Evolutionary conservation across 306 rosid species (phyloP).

Genomic region (Rubus idaeus): DNA sequence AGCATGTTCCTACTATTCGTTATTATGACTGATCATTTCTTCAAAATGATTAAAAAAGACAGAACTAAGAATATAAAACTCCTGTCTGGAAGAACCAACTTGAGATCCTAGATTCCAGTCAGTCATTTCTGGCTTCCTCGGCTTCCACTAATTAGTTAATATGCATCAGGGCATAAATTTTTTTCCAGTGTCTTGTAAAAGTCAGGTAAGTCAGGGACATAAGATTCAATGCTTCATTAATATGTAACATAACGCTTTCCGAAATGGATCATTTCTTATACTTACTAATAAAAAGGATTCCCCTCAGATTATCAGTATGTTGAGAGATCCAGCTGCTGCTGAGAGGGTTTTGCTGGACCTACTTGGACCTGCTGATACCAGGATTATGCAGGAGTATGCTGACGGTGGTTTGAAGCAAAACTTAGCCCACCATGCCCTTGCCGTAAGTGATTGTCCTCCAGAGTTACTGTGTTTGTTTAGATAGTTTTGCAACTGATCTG

Average conservation of each 20-base stretch:
- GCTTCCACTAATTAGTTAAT: neutral
- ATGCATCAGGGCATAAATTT: neutral
- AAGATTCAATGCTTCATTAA: neutral
- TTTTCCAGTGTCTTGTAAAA: neutral
- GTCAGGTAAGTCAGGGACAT: neutral
- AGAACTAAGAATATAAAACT: neutral
- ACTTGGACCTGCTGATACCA: slow-evolving; percentile 9
- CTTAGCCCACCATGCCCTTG: slow-evolving; percentile 11
- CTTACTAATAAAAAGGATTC: neutral
- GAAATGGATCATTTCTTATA: neutral
- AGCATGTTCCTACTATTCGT: neutral
- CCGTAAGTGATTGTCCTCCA: slow-evolving; percentile 7
- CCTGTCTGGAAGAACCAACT: neutral
- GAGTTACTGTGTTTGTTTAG: neutral
- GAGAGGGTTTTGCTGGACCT: slow-evolving; percentile 4
- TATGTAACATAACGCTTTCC: neutral
- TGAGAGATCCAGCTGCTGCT: slow-evolving; percentile 5
- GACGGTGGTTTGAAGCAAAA: slow-evolving; percentile 3
- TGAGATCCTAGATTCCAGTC: neutral
- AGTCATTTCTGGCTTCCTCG: neutral
- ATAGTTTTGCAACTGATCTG: neutral
- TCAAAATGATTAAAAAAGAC: neutral
- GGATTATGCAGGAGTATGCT: slow-evolving; percentile 4
- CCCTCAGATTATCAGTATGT: neutral
- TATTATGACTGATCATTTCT: neutral